Evolutionary conservation across 768 basidiomycete genomes (phyloP).

Genomic region (Rhodotorula taiwanensis): DNA sequence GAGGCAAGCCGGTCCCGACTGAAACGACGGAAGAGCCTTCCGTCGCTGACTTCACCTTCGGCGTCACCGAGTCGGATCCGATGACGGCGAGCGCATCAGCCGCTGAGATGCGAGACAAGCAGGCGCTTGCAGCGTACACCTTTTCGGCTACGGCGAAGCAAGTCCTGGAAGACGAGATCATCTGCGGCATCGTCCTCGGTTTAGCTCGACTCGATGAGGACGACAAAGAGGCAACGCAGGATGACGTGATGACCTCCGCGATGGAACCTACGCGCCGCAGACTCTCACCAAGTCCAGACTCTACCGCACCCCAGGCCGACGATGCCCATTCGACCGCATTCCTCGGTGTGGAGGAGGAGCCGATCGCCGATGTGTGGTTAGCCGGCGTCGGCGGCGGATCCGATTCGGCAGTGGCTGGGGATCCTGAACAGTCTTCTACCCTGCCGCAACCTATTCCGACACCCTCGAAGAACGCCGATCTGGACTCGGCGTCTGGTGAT

Average conservation of each 20-base stretch:
- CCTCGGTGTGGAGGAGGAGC: conserved; percentile 27
- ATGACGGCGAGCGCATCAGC: too few species aligned
- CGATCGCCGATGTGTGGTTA: conserved; percentile 15
- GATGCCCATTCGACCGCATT: conserved; percentile 16
- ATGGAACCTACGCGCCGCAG: neutral
- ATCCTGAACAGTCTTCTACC: too few species aligned
- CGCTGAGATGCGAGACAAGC: too few species aligned
- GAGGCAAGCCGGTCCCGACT: conserved; percentile 41
- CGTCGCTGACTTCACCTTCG: neutral
- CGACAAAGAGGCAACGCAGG: conserved; percentile 43
- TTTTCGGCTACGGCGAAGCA: conserved; percentile 50
- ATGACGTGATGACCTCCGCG: too few species aligned
- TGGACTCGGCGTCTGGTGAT: neutral
- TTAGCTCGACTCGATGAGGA: conserved; percentile 66
- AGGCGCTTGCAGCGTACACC: conserved; percentile 40
- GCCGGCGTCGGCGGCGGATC: too few species aligned
- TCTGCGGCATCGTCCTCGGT: conserved; percentile 80
- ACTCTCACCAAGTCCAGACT: neutral
- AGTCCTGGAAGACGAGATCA: conserved; percentile 70
- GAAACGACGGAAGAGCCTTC: neutral
- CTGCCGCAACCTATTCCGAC: too few species aligned
- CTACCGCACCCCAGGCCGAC: too few species aligned
- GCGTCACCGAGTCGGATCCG: neutral
- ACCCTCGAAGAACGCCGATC: too few species aligned
- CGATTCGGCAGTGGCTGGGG: too few species aligned